Conservation (phyloP, 495 filamentous ascomycete species). For the Neurospora sp. region DNA sequence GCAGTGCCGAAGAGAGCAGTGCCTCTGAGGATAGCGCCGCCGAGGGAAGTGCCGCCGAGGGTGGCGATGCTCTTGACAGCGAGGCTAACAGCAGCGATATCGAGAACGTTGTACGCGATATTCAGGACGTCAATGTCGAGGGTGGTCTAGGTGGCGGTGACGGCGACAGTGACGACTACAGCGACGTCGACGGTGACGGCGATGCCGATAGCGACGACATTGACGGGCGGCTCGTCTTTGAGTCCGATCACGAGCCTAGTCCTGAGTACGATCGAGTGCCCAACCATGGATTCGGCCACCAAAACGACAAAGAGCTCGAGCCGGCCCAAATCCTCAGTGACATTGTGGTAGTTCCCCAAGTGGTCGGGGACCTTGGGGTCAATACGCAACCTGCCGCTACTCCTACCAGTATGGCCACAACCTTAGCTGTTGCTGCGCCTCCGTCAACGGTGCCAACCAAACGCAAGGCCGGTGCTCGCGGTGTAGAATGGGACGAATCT, state of each 20-base stretch:
- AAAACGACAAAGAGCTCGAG: constrained; percentile 3
- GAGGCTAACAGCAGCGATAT: not conserved
- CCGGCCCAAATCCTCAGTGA: constrained; percentile 13
- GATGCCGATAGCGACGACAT: not conserved
- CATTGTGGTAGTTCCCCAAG: constrained; percentile 1
- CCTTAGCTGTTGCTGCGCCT: not conserved
- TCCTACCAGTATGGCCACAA: not conserved
- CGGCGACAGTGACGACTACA: not conserved
- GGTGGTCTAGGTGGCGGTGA: not conserved
- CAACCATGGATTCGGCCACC: not conserved
- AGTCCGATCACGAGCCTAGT: not conserved
- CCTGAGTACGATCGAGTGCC: not conserved
- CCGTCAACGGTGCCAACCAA: not conserved
- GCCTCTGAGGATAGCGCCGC: not conserved
- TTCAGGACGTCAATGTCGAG: not conserved
- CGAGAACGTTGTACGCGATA: not conserved
- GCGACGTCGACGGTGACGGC: not conserved
- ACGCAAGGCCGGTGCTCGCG: not conserved
- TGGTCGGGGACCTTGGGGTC: not conserved
- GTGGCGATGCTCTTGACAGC: not conserved
- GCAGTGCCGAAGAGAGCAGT: not conserved
- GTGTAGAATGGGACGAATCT: not conserved
- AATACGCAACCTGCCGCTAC: not conserved
- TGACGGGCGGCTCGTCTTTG: not conserved
- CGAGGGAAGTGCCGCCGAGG: not conserved